Percentiles rank a stretch among this genome's conserved stretches.
These are phyloP conservation scores for Ascosphaera aggregata DNA, from an alignment of 2,329 filamentous ascomycete genomes.

Conservation along the genomic window DNA sequence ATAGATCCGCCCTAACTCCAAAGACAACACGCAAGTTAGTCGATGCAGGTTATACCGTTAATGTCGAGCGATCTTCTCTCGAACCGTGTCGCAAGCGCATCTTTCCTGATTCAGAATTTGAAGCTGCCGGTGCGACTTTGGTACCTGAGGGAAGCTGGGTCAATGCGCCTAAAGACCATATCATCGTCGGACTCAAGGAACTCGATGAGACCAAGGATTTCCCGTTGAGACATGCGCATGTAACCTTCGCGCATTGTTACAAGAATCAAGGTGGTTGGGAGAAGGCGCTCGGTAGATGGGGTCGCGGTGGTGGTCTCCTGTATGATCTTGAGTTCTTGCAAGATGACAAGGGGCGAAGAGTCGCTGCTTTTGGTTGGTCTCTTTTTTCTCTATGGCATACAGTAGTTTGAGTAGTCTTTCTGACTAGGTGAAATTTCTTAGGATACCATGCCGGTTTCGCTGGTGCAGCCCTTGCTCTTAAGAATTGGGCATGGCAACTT, in stretches of 20 bases:
- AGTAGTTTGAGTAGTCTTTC: neutral
- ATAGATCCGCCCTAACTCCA: slow-evolving; percentile 9
- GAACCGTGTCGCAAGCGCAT: slow-evolving; percentile 11
- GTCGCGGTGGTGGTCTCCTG: slow-evolving; percentile 7
- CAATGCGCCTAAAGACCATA: slow-evolving; percentile 11
- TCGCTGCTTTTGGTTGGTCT: slow-evolving; percentile 6
- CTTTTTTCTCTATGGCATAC: neutral
- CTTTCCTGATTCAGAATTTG: slow-evolving; percentile 18
- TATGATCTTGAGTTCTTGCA: slow-evolving; percentile 9
- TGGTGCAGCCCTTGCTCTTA: slow-evolving; percentile 43
- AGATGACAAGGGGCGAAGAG: slow-evolving; percentile 7
- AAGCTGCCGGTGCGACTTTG: slow-evolving; percentile 16
- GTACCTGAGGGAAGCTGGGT: slow-evolving; percentile 19
- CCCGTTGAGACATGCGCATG: slow-evolving; percentile 7
- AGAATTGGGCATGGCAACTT: slow-evolving; percentile 69
- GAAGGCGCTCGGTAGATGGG: slow-evolving; percentile 7
- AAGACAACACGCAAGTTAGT: slow-evolving; percentile 18
- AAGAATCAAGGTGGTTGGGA: slow-evolving; percentile 9
- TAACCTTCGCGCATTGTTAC: slow-evolving; percentile 9
- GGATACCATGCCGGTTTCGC: slow-evolving; percentile 54
- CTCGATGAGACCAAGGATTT: slow-evolving; percentile 8
- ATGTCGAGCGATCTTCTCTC: slow-evolving; percentile 15
- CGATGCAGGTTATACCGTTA: slow-evolving; percentile 17
- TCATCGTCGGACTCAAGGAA: slow-evolving; percentile 9
- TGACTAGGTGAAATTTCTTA: slow-evolving; percentile 7